These are phyloP conservation scores for Canariomyces notabilis DNA, from an alignment of 2,329 filamentous ascomycete species.

Conservation along the genomic window DNA sequence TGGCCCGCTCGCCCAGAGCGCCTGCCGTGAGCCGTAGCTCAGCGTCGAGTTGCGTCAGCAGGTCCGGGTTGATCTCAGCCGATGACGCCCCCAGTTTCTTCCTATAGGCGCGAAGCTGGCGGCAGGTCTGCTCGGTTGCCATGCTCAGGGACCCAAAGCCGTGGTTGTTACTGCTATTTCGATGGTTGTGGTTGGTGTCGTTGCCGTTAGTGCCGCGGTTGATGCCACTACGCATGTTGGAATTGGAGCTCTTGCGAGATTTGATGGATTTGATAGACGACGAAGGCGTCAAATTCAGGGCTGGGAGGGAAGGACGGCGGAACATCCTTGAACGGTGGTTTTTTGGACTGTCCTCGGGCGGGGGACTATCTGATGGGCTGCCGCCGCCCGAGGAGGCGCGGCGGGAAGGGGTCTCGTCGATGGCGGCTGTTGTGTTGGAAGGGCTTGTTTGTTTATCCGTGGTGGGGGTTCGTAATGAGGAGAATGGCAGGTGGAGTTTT, in stretches of 20 bases:
- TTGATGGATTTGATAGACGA: conserved; percentile 18
- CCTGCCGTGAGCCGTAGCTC: conserved; percentile 59
- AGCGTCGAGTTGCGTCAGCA: conserved; percentile 58
- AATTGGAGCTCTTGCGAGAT: conserved; percentile 46
- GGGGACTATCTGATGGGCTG: conserved; percentile 40
- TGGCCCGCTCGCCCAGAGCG: conserved; percentile 54
- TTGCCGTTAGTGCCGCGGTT: background rate
- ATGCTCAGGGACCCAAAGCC: conserved; percentile 54
- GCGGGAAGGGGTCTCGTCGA: conserved; percentile 45
- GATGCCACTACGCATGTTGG: conserved; percentile 37
- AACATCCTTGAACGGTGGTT: conserved; percentile 32
- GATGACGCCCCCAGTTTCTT: conserved; percentile 54
- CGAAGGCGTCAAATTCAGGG: conserved; percentile 35
- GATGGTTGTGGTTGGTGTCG: background rate
- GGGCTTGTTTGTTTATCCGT: conserved; percentile 39
- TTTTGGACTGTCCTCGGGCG: conserved; percentile 46
- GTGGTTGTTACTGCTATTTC: conserved; percentile 13
- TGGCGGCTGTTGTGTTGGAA: conserved; percentile 27
- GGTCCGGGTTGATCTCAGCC: conserved; percentile 50
- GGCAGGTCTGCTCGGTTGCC: conserved; percentile 61
- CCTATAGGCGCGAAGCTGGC: conserved; percentile 56
- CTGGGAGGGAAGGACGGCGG: conserved; percentile 51
- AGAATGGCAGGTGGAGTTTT: conserved; percentile 39
- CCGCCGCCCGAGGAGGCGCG: conserved; percentile 39
- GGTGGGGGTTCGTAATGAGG: conserved; percentile 37